These are phyloP conservation scores for Leccinum boreale DNA, from an alignment of 768 basidiomycete species.

Conservation along the genomic window DNA sequence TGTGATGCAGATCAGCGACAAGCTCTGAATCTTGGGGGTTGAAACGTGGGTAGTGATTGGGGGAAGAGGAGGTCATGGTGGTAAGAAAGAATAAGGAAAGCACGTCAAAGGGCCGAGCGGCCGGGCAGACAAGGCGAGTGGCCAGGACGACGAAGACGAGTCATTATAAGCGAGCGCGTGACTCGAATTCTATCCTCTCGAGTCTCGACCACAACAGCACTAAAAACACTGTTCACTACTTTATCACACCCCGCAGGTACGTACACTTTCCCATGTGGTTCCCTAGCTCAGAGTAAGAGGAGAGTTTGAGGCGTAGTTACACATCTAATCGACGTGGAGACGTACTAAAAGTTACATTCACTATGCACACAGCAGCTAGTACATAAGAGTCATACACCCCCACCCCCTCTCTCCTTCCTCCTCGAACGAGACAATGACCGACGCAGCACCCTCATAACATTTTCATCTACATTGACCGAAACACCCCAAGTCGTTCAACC, in stretches of 20 bases:
- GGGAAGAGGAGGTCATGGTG: background rate
- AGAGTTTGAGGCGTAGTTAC: too few relatives aligned
- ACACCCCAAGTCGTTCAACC: background rate
- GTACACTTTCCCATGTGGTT: too few relatives aligned
- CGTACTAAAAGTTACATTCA: too few relatives aligned
- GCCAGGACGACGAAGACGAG: slow-evolving; percentile 2
- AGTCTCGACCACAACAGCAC: too few relatives aligned
- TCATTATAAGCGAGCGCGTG: background rate
- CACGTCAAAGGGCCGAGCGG: slow-evolving; percentile 3
- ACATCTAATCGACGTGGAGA: too few relatives aligned
- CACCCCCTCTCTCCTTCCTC: background rate
- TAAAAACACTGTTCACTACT: too few relatives aligned
- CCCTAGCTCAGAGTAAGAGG: too few relatives aligned
- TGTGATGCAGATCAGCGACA: slow-evolving; percentile 46
- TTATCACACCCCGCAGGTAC: too few relatives aligned
- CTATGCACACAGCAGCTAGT: too few relatives aligned
- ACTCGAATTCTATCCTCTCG: background rate
- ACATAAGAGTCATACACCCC: too few relatives aligned
- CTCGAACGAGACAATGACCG: too few relatives aligned
- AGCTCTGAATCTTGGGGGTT: slow-evolving; percentile 55
- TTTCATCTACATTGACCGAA: background rate
- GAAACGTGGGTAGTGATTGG: slow-evolving; percentile 10
- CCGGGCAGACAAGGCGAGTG: slow-evolving; percentile 1
- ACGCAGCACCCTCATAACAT: too few relatives aligned
- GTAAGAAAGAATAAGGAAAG: background rate